These are phyloP conservation scores for Sisymbrium altissimum DNA, from an alignment of 345 rosid genomes.

Conservation along the genomic window DNA sequence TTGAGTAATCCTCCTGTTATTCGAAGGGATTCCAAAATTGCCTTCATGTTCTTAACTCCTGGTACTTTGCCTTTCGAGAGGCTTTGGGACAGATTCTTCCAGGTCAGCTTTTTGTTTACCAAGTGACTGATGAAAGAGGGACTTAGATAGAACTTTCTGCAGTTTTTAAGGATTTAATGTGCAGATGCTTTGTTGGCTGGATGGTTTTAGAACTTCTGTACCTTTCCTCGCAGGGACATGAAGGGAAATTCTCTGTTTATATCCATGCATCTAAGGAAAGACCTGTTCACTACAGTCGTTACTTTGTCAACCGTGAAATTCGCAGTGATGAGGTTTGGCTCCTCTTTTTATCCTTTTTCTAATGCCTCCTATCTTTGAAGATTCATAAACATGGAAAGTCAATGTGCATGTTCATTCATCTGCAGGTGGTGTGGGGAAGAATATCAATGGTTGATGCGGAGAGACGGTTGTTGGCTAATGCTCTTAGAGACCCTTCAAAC, in stretches of 20 bases:
- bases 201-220: neutral
- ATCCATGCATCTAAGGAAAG: slow-evolving; percentile 62
- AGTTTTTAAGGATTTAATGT: no score
- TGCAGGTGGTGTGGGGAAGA: slow-evolving; percentile 68
- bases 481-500: slow-evolving; percentile 56
- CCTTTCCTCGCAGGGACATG: slow-evolving; percentile 49
- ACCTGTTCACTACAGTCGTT: slow-evolving; percentile 49
- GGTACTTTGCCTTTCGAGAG: slow-evolving; percentile 87
- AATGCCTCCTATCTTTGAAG: neutral
- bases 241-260: slow-evolving; percentile 61
- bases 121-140: no score
- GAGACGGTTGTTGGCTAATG: slow-evolving; percentile 53
- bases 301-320: slow-evolving; percentile 56
- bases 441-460: slow-evolving; percentile 72
- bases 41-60: slow-evolving; percentile 89
- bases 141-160: no score
- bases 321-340: slow-evolving; percentile 55
- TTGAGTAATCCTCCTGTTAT: slow-evolving; percentile 49
- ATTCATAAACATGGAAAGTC: neutral
- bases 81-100: slow-evolving; percentile 90
- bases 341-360: neutral
- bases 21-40: slow-evolving; percentile 63
- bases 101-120: slow-evolving; percentile 50
- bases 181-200: neutral
- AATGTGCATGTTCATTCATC: neutral